These are phyloP conservation scores for Xylaria sp. DNA, from an alignment of 2,329 filamentous ascomycete species.

Conservation along the genomic window DNA sequence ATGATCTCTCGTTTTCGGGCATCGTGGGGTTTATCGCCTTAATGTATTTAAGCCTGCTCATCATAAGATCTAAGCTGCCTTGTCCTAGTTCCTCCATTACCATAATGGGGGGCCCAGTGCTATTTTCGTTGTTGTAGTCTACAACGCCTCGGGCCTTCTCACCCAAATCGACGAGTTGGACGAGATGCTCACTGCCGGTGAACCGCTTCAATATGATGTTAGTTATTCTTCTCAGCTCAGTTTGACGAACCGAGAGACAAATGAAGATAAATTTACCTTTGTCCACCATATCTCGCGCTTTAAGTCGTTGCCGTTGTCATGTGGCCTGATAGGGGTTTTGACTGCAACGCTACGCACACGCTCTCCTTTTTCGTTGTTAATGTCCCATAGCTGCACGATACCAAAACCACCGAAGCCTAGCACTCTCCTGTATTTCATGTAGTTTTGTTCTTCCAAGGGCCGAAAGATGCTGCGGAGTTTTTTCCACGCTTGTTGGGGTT, in stretches of 20 bases:
- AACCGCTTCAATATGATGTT: conserved; percentile 19
- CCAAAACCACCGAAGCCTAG: conserved; percentile 23
- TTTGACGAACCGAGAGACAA: neutral
- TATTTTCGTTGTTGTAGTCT: conserved; percentile 13
- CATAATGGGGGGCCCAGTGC: neutral
- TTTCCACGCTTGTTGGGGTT: conserved; percentile 16
- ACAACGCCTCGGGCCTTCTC: neutral
- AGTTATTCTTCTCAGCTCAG: neutral
- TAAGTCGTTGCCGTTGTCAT: neutral
- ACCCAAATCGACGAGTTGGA: conserved; percentile 19
- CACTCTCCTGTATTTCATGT: conserved; percentile 11
- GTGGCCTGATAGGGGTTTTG: neutral
- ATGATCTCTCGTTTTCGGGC: neutral
- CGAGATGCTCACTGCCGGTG: conserved; percentile 11
- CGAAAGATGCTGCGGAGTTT: neutral
- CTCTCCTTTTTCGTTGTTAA: neutral
- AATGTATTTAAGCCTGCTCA: neutral
- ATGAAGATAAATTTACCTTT: conserved; percentile 3
- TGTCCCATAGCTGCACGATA: conserved; percentile 10
- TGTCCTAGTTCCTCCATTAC: conserved; percentile 16
- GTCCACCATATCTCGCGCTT: conserved; percentile 13
- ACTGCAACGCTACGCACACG: neutral
- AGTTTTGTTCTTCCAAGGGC: neutral
- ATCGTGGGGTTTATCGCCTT: neutral
- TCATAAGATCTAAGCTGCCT: neutral